Evolutionary conservation across 345 rosid genomes (phyloP).

Genomic region (Bruguiera parviflora): DNA sequence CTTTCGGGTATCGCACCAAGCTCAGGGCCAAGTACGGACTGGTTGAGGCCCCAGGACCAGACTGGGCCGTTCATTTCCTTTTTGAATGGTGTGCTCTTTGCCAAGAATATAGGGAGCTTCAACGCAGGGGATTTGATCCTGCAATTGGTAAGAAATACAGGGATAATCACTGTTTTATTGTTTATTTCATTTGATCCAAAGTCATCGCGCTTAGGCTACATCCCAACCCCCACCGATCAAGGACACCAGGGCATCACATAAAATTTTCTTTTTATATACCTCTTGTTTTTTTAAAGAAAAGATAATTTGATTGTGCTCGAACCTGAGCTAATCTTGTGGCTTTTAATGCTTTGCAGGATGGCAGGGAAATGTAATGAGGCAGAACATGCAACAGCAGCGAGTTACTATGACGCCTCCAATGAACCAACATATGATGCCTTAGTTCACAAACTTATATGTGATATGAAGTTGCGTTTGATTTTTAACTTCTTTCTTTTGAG

Average conservation of each 20-base stretch:
- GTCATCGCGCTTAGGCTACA: too few relatives aligned
- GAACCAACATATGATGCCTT: slow-evolving; percentile 44
- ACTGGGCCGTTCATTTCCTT: slow-evolving; percentile 55
- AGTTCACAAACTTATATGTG: not conserved
- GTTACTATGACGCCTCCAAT: slow-evolving; percentile 42
- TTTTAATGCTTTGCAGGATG: slow-evolving; percentile 38
- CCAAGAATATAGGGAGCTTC: slow-evolving; percentile 70
- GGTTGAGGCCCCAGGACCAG: slow-evolving; percentile 58
- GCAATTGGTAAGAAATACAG: slow-evolving; percentile 39
- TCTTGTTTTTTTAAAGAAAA: too few relatives aligned
- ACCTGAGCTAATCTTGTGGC: not conserved
- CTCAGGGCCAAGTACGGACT: slow-evolving; percentile 56
- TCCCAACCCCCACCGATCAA: too few relatives aligned
- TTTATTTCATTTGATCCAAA: not conserved
- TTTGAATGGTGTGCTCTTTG: slow-evolving; percentile 75
- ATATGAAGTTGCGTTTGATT: too few relatives aligned
- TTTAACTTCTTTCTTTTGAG: too few relatives aligned
- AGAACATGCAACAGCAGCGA: slow-evolving; percentile 36
- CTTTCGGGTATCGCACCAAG: slow-evolving; percentile 63
- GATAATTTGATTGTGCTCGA: too few relatives aligned
- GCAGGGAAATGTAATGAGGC: slow-evolving; percentile 36
- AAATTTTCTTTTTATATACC: too few relatives aligned
- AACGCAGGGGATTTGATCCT: slow-evolving; percentile 62
- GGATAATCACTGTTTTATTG: not conserved
- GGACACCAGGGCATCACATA: too few relatives aligned